phyloP scores from a whole-genome alignment of 768 basidiomycete genomes.

The Kwoniella sp. region DNA sequence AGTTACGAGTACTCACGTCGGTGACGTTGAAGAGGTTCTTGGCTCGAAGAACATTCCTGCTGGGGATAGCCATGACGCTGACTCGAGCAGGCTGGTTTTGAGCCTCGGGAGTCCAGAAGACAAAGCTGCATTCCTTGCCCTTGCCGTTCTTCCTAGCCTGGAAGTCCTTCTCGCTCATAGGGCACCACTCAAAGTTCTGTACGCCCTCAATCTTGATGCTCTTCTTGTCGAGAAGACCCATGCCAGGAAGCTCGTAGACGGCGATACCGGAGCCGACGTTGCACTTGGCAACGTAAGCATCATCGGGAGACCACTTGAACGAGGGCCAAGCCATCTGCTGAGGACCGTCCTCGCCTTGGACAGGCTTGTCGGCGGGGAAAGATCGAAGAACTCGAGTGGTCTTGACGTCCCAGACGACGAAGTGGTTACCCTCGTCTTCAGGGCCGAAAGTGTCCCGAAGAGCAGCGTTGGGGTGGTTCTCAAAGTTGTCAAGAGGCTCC shows the following conservation, averaged over 20 bases:
- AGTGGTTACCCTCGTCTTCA: constrained; percentile 95
- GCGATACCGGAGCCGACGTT: constrained; percentile 91
- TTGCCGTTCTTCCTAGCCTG: constrained; percentile 68
- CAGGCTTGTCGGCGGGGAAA: constrained; percentile 63
- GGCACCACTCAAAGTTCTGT: constrained; percentile 98
- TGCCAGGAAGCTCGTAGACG: constrained; percentile 89
- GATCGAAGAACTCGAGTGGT: constrained; percentile 88
- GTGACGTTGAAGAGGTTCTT: constrained; percentile 98
- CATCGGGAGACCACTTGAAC: constrained; percentile 96
- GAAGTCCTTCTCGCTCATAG: constrained; percentile 82
- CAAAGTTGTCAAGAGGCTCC: constrained; percentile 83
- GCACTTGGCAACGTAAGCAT: constrained; percentile 87
- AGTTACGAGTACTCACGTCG: constrained; percentile 67
- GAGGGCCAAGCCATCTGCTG: constrained; percentile 70
- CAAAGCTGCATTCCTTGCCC: constrained; percentile 83
- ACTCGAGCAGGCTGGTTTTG: constrained; percentile 95
- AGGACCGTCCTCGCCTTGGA: constrained; percentile 56
- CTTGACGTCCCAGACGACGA: constrained; percentile 99
- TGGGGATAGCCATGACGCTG: constrained; percentile 86
- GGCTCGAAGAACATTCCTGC: constrained; percentile 76
- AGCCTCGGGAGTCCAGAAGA: constrained; percentile 97
- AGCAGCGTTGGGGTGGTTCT: constrained; percentile 72
- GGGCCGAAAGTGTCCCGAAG: constrained; percentile 55
- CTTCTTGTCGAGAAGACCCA: constrained; percentile 94
- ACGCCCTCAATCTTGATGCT: constrained; percentile 96